A percentile compares a stretch with the other conserved stretches of the same genome.
phyloP scores from a whole-genome alignment of 805 yeast genomes.

The Saturnispora silvae region DNA sequence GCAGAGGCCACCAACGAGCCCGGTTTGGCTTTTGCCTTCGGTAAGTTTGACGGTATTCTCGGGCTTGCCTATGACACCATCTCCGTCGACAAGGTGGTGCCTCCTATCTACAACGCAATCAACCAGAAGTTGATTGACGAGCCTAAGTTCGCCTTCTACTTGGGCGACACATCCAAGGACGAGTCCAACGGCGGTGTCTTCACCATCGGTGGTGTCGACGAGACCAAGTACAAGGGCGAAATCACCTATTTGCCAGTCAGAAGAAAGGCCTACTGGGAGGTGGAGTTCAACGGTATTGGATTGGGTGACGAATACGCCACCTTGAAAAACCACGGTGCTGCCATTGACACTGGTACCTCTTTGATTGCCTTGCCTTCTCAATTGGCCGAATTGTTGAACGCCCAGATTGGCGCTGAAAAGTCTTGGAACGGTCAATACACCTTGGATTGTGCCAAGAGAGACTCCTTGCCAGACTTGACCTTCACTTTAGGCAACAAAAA shows the following conservation, averaged over 20 bases:
- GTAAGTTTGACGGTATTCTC: conserved; percentile 94
- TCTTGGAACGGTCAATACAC: conserved; percentile 97
- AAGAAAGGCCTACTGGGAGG: conserved; percentile 99
- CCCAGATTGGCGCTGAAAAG: conserved; percentile 95
- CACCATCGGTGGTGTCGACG: conserved; percentile 90
- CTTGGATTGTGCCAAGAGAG: conserved; percentile 82
- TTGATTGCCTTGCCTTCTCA: conserved; percentile 91
- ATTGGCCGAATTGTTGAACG: conserved; percentile 87
- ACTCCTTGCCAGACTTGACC: conserved; percentile 79
- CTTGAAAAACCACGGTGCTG: conserved; percentile 82
- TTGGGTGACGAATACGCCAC: conserved; percentile 88
- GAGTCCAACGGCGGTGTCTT: conserved; percentile 77
- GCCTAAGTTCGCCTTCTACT: conserved; percentile 79
- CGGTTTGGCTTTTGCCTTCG: conserved; percentile 96
- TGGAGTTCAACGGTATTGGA: conserved; percentile 79
- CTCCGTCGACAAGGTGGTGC: conserved; percentile 80
- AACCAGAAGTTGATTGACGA: conserved; percentile 71
- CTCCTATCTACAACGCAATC: conserved; percentile 89
- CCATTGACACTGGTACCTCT: conserved; percentile 97
- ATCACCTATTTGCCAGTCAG: conserved; percentile 95
- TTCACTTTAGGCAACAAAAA: conserved; percentile 83
- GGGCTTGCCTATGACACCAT: conserved; percentile 92
- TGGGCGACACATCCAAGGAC: conserved; percentile 66
- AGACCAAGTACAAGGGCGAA: conserved; percentile 65
- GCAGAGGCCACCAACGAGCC: conserved; percentile 98